phyloP scores from a whole-genome alignment of 2,329 filamentous ascomycete genomes.

The Exophiala aquamarina region DNA sequence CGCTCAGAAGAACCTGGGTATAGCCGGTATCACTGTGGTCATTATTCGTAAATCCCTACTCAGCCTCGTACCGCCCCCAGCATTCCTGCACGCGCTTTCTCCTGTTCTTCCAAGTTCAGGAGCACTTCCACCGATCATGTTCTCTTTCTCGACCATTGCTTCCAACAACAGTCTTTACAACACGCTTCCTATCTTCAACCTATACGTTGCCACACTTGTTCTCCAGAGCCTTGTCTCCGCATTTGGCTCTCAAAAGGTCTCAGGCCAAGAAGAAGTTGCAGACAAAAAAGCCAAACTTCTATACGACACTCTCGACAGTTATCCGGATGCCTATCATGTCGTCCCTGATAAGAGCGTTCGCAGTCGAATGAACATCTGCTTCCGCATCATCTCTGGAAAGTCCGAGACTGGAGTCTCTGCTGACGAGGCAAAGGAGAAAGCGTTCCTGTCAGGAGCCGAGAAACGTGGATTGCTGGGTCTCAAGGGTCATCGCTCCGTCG shows the following conservation, averaged over 20 bases:
- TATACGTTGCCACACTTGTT: slow-evolving; percentile 88
- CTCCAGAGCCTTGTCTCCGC: slow-evolving; percentile 70
- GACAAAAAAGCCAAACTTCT: slow-evolving; percentile 73
- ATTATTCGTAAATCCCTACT: slow-evolving; percentile 81
- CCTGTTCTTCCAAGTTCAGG: slow-evolving; percentile 58
- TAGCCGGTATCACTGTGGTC: slow-evolving; percentile 80
- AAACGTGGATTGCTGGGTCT: slow-evolving; percentile 71
- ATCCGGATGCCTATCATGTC: slow-evolving; percentile 68
- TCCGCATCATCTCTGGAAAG: slow-evolving; percentile 62
- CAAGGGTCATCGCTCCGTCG: slow-evolving; percentile 85
- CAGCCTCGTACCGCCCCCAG: slow-evolving; percentile 63
- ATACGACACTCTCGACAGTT: slow-evolving; percentile 73
- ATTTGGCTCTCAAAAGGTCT: slow-evolving; percentile 66
- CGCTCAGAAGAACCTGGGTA: slow-evolving; percentile 91
- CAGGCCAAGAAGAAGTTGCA: slow-evolving; percentile 72
- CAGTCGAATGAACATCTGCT: slow-evolving; percentile 95
- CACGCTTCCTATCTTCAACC: slow-evolving; percentile 90
- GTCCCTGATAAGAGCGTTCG: slow-evolving; percentile 74
- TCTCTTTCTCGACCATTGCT: slow-evolving; percentile 80
- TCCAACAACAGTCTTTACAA: slow-evolving; percentile 97
- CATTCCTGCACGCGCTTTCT: slow-evolving; percentile 70
- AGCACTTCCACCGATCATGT: slow-evolving; percentile 66
- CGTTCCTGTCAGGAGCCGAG: slow-evolving; percentile 73
- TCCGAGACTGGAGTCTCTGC: slow-evolving; percentile 46
- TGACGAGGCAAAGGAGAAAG: slow-evolving; percentile 62